phyloP scores from a whole-genome alignment of 495 filamentous ascomycete genomes.

The Friedmanniomyces simplex region DNA sequence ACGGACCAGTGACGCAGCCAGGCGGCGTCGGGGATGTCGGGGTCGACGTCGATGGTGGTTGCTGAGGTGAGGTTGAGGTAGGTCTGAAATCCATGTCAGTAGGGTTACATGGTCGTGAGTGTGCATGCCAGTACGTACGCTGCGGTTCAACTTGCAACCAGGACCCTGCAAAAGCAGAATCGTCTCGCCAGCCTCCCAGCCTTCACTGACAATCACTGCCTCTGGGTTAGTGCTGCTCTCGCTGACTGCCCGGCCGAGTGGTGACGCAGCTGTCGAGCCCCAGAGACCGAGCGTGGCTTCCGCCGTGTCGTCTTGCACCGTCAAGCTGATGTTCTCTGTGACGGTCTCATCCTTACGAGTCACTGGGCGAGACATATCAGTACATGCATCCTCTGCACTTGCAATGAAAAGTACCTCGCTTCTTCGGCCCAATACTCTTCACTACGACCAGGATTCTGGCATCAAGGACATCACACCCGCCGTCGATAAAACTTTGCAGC shows the following conservation, averaged over 20 bases:
- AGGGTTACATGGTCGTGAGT: neutral
- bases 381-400: neutral
- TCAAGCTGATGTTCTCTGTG: slow-evolving; percentile 40
- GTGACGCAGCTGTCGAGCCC: slow-evolving; percentile 39
- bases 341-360: slow-evolving; percentile 37
- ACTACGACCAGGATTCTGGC: slow-evolving; percentile 46
- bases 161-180: slow-evolving; percentile 39
- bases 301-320: slow-evolving; percentile 51
- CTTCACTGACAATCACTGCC: neutral
- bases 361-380: slow-evolving; percentile 21
- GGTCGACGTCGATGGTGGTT: slow-evolving; percentile 50
- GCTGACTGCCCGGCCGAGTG: slow-evolving; percentile 3
- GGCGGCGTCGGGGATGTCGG: slow-evolving; percentile 43
- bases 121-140: neutral
- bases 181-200: slow-evolving; percentile 19
- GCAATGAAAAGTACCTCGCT: slow-evolving; percentile 25
- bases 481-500: slow-evolving; percentile 42
- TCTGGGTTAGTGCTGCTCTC: slow-evolving; percentile 38
- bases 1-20: slow-evolving; percentile 46
- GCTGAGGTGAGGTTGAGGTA: slow-evolving; percentile 36
- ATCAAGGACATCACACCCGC: slow-evolving; percentile 40
- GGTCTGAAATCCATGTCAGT: slow-evolving; percentile 14
- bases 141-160: slow-evolving; percentile 30
- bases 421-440: slow-evolving; percentile 43
- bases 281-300: slow-evolving; percentile 45